phyloP scores from a whole-genome alignment of 2,329 filamentous ascomycete genomes.

The Cladosporium phlei region DNA sequence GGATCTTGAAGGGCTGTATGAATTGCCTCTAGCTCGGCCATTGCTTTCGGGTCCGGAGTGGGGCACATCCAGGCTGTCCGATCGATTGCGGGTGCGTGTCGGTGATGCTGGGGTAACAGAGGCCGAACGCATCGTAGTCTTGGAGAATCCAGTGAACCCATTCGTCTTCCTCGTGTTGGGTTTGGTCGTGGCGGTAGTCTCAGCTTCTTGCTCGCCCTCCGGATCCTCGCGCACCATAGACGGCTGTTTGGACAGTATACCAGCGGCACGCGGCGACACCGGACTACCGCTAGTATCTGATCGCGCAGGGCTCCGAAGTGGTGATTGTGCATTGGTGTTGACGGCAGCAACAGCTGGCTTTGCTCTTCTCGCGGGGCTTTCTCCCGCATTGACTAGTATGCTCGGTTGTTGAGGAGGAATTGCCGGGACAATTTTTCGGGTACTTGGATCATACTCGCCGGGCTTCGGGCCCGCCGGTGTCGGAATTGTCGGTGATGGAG shows the following conservation, averaged over 20 bases:
- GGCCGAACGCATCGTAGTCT: background rate
- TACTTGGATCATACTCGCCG: conserved; percentile 28
- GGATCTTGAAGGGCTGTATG: conserved; percentile 59
- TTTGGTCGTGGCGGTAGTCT: background rate
- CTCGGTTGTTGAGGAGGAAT: conserved; percentile 6
- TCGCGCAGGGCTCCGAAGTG: conserved; percentile 29
- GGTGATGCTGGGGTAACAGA: conserved; percentile 9
- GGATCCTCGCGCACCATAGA: conserved; percentile 32
- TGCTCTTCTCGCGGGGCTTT: background rate
- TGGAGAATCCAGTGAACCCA: conserved; percentile 7
- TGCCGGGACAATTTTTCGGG: conserved; percentile 26
- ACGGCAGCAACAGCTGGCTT: conserved; percentile 16
- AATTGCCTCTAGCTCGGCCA: conserved; percentile 25
- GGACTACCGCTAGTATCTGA: conserved; percentile 20
- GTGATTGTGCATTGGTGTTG: conserved; percentile 24
- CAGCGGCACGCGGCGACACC: conserved; percentile 17
- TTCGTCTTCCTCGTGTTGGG: conserved; percentile 7
- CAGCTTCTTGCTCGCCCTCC: conserved; percentile 26
- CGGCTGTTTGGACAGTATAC: conserved; percentile 29
- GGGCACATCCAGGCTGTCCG: conserved; percentile 32
- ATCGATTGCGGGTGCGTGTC: conserved; percentile 21
- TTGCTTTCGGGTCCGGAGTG: conserved; percentile 17
- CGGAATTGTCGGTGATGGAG: conserved; percentile 17
- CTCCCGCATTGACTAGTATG: conserved; percentile 1
- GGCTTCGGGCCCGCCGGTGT: conserved; percentile 18